Base-by-base conservation (phyloP, 75 land plant genomes). In the Larix kaempferi region DNA sequence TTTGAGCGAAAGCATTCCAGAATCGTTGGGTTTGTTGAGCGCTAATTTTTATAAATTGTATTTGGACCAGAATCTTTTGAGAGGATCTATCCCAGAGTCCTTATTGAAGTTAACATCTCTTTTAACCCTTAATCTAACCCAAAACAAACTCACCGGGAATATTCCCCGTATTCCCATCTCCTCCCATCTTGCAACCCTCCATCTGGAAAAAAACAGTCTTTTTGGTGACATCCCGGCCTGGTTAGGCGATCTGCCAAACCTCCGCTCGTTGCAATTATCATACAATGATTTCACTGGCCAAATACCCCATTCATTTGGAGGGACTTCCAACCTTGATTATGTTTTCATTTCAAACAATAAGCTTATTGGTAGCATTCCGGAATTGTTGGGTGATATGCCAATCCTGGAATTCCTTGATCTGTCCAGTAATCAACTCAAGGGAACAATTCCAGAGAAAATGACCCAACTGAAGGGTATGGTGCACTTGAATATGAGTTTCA, bases 61-160 rank as follows among this genome's bases (percentile, higher is more conserved):
- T 52, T 71, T 88, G 29, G 84, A 83, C 59, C 56, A 74, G 64
- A 88, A 88, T 44, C 14, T 59, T 1, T 72, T 88, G 17, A 39
- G 73, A 14, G 87, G 89, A 11, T 3, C 33, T 33, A 82, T 84
- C 72, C 89, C 89, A 0, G 73, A 56, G 2, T 82, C 79, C 29
- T 79, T 88, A 23, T 82, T 75, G 2, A 79, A 74, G 0, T 77
- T 82, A 76, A 71, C 29, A 19, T 23, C 81, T 2, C 62, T 80
- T 13, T 77, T 67, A 49, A 79, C 80, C 19, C 71, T 89, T 13
- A 86, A 86, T 74, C 83, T 89, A 15, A 82, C 89, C 3, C 33
- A 74, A 59, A 89, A 89, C 77, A 0, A 5, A 13, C 76, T 89
- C 35, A 29, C 77, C 33, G 90, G 88, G 14, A 62, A 72, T 16